Evolutionary conservation across 768 basidiomycete species (phyloP).

Genomic region (Rhodocollybia butyracea): DNA sequence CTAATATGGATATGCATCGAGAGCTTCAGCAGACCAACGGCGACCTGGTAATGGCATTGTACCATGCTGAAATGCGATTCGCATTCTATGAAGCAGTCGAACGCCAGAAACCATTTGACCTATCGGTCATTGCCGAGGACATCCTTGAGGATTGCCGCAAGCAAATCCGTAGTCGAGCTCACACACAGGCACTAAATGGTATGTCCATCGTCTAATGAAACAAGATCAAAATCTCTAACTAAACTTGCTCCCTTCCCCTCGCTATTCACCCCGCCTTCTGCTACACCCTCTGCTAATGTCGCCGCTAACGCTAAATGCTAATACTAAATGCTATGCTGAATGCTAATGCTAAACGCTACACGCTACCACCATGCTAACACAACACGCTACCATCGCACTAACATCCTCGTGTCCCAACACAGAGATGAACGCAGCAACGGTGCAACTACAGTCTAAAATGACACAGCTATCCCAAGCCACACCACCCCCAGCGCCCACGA

Average conservation of each 20-base stretch:
- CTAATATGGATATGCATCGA: conserved; percentile 7
- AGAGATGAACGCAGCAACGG: no score
- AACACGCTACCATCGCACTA: no score
- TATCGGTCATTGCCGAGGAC: not conserved
- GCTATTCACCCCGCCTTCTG: not conserved
- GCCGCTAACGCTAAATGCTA: not conserved
- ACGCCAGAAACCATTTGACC: not conserved
- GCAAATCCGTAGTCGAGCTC: not conserved
- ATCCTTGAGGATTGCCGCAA: not conserved
- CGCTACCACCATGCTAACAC: no score
- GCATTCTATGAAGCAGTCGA: conserved; percentile 1
- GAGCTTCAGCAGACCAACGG: not conserved
- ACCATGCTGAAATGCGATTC: not conserved
- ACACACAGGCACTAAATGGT: not conserved
- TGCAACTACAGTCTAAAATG: no score
- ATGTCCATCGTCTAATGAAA: no score
- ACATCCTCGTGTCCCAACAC: no score
- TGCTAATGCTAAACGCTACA: no score
- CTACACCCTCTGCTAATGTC: no score
- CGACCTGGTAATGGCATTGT: not conserved
- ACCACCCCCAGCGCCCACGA: no score
- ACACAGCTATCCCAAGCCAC: no score
- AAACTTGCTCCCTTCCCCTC: not conserved
- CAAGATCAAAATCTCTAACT: not conserved
- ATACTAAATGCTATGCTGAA: no score